Base-by-base conservation (phyloP, 2,329 filamentous ascomycete species). In the Paramyrothecium roridum region DNA sequence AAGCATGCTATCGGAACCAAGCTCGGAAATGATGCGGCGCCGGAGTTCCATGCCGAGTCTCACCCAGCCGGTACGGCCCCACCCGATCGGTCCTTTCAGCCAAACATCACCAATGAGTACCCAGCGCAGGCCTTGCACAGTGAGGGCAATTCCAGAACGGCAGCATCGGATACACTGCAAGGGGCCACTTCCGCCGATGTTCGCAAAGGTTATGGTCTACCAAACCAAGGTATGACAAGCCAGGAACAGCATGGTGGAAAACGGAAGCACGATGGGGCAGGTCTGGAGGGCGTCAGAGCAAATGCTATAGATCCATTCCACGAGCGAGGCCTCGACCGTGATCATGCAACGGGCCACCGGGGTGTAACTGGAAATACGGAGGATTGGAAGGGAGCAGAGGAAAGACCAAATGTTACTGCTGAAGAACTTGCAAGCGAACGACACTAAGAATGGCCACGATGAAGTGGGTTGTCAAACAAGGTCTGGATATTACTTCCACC, bases 1-100 rank as follows among this genome's bases (percentile, higher is more conserved):
- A n/a, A 89, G 86, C 87, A 91, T 70, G 77, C 84, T 65, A 80
- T 81, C 3, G 87, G 87, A 52, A 75, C 79, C 61, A 79, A 83
- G 57, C 79, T 84, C 55, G 82, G 82, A 63, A 82, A 84, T 61
- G 85, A 87, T 53, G 73, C 74, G 22, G 66, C 71, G 13, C 84
- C 84, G 20, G 87, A 89, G 65, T 91, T 89, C 75, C 75, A 80
- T 63, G 80, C 83, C 23, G 61, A 91, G 67, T 80, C 78, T 1
- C 72, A 85, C 37, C 79, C 85, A 0, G 72, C 86, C 0, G 88
- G 88, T 56, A 82, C 83, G 3, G 88, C 88, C 0, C 88, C n/a
- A 88, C 2, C 56, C 56, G 66, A 75, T 52, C 52, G 68, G 53
- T 73, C 70, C 12, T 77, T 73, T 65, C 61, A 69, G 45, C 76